A percentile compares a stretch with the other conserved stretches of the same genome.
These are phyloP conservation scores for Cryptosporidium sp. DNA, from an alignment of 169 alveolate species.

Conservation along the genomic window DNA sequence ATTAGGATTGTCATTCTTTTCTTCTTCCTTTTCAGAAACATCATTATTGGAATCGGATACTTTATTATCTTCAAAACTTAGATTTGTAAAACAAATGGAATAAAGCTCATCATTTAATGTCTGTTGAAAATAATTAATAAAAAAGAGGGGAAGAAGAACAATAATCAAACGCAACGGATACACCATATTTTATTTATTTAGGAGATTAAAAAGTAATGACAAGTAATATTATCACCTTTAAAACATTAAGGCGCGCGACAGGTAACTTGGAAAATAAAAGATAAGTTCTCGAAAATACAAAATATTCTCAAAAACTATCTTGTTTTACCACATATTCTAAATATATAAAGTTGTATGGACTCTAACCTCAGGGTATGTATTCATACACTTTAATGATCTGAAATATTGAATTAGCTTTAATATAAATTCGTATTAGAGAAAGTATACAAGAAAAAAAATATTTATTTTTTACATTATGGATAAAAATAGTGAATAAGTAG, in stretches of 20 bases:
- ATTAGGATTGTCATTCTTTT: not conserved
- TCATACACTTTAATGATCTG: too few species aligned
- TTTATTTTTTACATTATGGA: too few species aligned
- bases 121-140: not conserved
- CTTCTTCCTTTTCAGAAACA: not conserved
- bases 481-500: too few species aligned
- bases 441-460: too few species aligned
- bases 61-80: not conserved
- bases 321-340: too few species aligned
- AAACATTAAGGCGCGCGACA: not conserved
- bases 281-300: not conserved
- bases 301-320: too few species aligned
- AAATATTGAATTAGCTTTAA: too few species aligned
- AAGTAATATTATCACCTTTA: not conserved
- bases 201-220: too few species aligned
- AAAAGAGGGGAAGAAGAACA: not conserved
- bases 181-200: not conserved
- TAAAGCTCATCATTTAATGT: not conserved
- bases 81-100: not conserved
- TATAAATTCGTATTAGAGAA: too few species aligned
- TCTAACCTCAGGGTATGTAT: too few species aligned
- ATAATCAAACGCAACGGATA: not conserved
- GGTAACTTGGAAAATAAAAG: not conserved
- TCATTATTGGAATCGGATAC: not conserved
- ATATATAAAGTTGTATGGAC: too few species aligned